phyloP scores from a whole-genome alignment of 179 eudicot species.

The Silene noctiflora region DNA sequence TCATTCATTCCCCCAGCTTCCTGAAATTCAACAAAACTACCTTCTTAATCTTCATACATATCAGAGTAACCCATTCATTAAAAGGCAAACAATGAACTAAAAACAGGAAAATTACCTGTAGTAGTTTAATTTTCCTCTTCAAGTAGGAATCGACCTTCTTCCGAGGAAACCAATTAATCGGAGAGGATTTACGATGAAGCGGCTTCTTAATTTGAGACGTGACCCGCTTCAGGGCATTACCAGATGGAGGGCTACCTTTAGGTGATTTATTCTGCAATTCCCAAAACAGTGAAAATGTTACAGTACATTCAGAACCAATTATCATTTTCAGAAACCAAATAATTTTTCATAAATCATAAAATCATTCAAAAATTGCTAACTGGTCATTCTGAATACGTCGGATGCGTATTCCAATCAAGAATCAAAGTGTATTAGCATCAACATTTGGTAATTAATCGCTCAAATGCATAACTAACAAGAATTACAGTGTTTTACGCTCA shows the following conservation, averaged over 20 bases:
- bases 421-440: neutral
- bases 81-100: neutral
- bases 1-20: constrained; percentile 88
- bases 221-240: constrained; percentile 45
- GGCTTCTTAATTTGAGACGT: constrained; percentile 82
- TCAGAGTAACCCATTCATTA: neutral
- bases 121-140: constrained; percentile 66
- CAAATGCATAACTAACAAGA: neutral
- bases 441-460: neutral
- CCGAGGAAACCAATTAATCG: constrained; percentile 91
- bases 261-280: constrained; percentile 48
- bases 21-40: constrained; percentile 33
- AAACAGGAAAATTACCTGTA: constrained; percentile 48
- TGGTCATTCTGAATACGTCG: neutral
- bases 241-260: constrained; percentile 56
- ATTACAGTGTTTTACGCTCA: neutral
- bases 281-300: neutral
- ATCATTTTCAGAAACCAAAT: neutral
- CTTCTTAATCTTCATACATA: no score
- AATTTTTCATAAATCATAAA: no score
- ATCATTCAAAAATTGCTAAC: neutral
- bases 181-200: constrained; percentile 66
- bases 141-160: constrained; percentile 77
- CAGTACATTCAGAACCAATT: neutral
- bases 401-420: no score